Percentiles rank a stretch among this genome's conserved stretches.
Conservation (phyloP, 305 asterid species). For the Salvia sclarea region DNA sequence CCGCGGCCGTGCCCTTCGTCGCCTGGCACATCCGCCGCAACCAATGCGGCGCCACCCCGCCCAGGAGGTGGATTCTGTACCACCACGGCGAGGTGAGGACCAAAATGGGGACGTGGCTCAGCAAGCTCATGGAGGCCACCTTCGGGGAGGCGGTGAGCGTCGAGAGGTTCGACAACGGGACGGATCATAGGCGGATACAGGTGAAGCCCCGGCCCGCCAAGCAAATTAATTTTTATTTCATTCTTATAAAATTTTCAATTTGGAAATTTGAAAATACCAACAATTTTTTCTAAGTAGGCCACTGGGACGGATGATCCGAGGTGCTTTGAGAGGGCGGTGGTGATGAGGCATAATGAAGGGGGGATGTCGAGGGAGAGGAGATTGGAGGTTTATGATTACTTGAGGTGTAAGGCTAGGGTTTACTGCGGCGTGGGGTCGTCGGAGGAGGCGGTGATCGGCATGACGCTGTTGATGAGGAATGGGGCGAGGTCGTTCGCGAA, state of each 20-base stretch:
- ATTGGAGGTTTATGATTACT: conserved; percentile 52
- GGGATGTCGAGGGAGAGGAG: conserved; percentile 66
- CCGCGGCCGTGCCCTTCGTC: conserved; percentile 56
- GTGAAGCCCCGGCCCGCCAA: too few relatives aligned
- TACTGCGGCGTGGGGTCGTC: conserved; percentile 44
- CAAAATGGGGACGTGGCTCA: conserved; percentile 58
- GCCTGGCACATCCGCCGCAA: conserved; percentile 51
- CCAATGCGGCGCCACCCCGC: conserved; percentile 34
- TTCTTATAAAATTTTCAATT: too few relatives aligned
- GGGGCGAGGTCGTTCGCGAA: conserved; percentile 69
- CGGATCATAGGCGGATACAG: too few relatives aligned
- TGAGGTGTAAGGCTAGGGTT: conserved; percentile 65
- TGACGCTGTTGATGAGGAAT: conserved; percentile 68
- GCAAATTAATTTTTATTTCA: too few relatives aligned
- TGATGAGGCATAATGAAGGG: conserved; percentile 78
- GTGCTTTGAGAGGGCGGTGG: conserved; percentile 66
- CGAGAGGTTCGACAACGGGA: conserved; percentile 36
- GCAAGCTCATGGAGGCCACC: conserved; percentile 47
- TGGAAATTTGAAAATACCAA: too few relatives aligned
- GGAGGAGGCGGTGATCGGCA: conserved; percentile 43
- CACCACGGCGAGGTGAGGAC: conserved; percentile 71
- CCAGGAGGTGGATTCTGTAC: conserved; percentile 57
- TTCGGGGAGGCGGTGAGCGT: conserved; percentile 41
- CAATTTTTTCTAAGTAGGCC: too few relatives aligned
- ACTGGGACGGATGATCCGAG: too few relatives aligned